Evolutionary conservation across 208 protist species (phyloP).

Genomic region (Leptomonas seymouri): DNA sequence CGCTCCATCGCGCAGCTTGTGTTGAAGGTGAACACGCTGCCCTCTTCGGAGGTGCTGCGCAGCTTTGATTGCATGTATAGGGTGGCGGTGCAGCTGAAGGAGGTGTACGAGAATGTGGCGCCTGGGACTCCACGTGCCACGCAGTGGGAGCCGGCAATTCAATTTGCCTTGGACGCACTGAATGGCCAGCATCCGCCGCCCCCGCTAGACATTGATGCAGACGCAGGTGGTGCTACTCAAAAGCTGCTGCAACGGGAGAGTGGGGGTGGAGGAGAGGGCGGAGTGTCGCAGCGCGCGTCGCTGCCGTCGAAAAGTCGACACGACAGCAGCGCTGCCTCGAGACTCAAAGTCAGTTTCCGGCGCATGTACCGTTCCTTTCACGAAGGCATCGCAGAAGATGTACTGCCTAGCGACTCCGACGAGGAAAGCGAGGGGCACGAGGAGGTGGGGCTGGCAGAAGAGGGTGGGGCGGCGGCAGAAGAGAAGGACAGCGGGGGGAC

Average conservation of each 20-base stretch:
- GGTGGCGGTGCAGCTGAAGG: slow-evolving; percentile 47
- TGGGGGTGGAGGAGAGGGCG: not conserved
- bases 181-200: slow-evolving; percentile 4
- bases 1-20: slow-evolving; percentile 63
- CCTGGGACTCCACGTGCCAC: slow-evolving; percentile 4
- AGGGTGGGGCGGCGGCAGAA: not conserved
- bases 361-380: slow-evolving; percentile 13
- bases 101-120: not conserved
- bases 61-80: slow-evolving; percentile 69
- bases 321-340: not conserved
- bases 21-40: slow-evolving; percentile 70
- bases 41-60: slow-evolving; percentile 50
- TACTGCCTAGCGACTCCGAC: slow-evolving; percentile 1
- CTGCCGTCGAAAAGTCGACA: not conserved
- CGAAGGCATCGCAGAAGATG: slow-evolving; percentile 12
- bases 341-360: not conserved
- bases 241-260: not conserved
- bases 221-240: not conserved
- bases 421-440: not conserved
- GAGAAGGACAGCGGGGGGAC: not conserved
- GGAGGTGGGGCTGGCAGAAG: slow-evolving; percentile 10
- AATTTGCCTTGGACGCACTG: slow-evolving; percentile 34
- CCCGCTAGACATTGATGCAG: not conserved
- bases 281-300: not conserved
- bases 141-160: slow-evolving; percentile 34